These are phyloP conservation scores for Pyricularia grisea DNA, from an alignment of 2,329 filamentous ascomycete species.

Conservation along the genomic window DNA sequence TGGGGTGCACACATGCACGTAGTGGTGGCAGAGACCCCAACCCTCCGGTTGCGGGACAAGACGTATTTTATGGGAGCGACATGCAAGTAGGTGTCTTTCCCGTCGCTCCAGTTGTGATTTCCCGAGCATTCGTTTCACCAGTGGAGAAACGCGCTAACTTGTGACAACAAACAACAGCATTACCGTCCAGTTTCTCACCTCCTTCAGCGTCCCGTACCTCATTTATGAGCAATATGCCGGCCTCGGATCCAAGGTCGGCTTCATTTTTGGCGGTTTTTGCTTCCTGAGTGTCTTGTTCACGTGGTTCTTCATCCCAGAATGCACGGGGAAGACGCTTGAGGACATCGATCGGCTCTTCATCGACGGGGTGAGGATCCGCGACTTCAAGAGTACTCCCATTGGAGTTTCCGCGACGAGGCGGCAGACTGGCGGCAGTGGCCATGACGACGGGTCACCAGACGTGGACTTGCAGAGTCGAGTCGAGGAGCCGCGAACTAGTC, in stretches of 20 bases:
- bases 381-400: not conserved
- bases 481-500: not conserved
- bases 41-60: conserved; percentile 20
- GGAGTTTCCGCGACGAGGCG: not conserved
- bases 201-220: conserved; percentile 7
- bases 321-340: conserved; percentile 5
- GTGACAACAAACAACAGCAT: conserved; percentile 17
- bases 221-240: conserved; percentile 7
- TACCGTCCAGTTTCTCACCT: conserved; percentile 12
- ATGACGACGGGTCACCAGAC: not conserved
- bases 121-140: not conserved
- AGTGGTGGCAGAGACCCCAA: conserved; percentile 23
- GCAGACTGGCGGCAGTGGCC: not conserved
- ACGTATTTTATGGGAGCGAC: conserved; percentile 11
- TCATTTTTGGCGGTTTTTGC: conserved; percentile 9
- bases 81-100: not conserved
- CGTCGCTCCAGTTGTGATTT: not conserved
- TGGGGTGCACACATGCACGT: conserved; percentile 26
- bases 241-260: conserved; percentile 8
- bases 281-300: not conserved
- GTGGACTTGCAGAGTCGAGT: not conserved
- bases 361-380: conserved; percentile 2
- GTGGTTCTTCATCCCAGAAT: conserved; percentile 5
- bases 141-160: conserved; percentile 9
- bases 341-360: conserved; percentile 11